phyloP scores from a whole-genome alignment of 768 basidiomycete genomes.

The Boletales sp. region DNA sequence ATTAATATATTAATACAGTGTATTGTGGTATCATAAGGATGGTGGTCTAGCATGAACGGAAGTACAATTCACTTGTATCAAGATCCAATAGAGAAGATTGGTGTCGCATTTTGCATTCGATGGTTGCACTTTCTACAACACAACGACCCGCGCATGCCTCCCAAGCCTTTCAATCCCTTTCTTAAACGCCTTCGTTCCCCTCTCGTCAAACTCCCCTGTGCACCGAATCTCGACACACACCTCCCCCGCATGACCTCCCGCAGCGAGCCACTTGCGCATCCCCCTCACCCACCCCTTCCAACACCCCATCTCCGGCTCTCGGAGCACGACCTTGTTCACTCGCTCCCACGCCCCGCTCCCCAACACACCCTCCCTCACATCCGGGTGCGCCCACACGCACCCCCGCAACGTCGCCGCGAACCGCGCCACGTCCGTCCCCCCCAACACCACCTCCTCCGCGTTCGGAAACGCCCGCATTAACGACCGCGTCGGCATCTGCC shows the following conservation, averaged over 20 bases:
- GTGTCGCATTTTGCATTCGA: too few species aligned
- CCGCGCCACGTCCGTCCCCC: conserved; percentile 7
- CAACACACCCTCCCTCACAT: not conserved
- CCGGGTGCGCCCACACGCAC: not conserved
- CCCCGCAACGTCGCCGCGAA: conserved; percentile 14
- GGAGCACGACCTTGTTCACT: conserved; percentile 6
- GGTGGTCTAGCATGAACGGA: too few species aligned
- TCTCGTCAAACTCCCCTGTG: not conserved
- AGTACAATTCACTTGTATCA: too few species aligned
- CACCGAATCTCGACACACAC: conserved; percentile 11
- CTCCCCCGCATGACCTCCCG: conserved; percentile 7
- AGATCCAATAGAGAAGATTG: too few species aligned
- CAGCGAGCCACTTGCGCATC: conserved; percentile 19
- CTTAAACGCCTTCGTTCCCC: not conserved
- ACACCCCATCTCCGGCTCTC: conserved; percentile 5
- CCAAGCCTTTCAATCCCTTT: conserved; percentile 10
- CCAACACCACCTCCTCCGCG: conserved; percentile 12
- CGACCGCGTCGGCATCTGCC: conserved; percentile 13
- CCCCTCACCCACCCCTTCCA: conserved; percentile 16
- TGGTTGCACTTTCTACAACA: not conserved
- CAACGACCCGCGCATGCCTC: conserved; percentile 7
- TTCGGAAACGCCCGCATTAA: conserved; percentile 16
- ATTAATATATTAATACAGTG: too few species aligned
- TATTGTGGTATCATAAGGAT: too few species aligned
- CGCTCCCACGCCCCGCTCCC: conserved; percentile 7